Evolutionary conservation across 2,329 filamentous ascomycete genomes (phyloP).

Genomic region (Fusarium scirpi): DNA sequence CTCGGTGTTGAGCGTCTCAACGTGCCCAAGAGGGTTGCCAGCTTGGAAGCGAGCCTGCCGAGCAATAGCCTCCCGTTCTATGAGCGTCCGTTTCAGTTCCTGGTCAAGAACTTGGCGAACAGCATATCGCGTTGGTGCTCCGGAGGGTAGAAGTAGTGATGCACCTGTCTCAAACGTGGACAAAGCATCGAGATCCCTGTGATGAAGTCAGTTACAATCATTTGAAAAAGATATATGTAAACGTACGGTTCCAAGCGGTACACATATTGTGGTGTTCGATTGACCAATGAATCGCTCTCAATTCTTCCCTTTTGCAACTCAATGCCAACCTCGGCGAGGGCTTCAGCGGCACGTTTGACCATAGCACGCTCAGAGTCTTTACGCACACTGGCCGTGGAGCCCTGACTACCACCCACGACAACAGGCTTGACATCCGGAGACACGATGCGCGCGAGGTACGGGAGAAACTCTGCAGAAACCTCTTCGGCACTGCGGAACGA

Average conservation of each 20-base stretch:
- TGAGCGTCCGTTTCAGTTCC: constrained; percentile 81
- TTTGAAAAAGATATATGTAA: neutral
- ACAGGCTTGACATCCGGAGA: constrained; percentile 93
- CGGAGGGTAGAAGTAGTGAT: constrained; percentile 66
- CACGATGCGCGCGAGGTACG: constrained; percentile 85
- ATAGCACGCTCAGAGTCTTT: constrained; percentile 87
- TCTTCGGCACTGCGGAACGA: constrained; percentile 83
- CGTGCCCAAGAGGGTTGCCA: constrained; percentile 51
- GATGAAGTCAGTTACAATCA: constrained; percentile 20
- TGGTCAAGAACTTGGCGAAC: constrained; percentile 94
- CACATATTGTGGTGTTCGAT: constrained; percentile 77
- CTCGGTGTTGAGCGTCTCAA: constrained; percentile 53
- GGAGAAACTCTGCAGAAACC: constrained; percentile 84
- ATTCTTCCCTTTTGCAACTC: constrained; percentile 84
- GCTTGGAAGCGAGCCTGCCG: constrained; percentile 73
- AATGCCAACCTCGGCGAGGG: constrained; percentile 86
- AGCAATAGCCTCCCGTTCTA: constrained; percentile 73
- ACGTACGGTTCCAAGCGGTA: constrained; percentile 96
- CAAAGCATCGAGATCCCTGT: constrained; percentile 79
- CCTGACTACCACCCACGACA: constrained; percentile 76
- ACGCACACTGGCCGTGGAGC: constrained; percentile 83
- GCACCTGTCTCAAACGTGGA: constrained; percentile 78
- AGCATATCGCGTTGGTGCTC: constrained; percentile 86
- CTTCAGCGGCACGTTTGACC: constrained; percentile 81
- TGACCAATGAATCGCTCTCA: constrained; percentile 72